Conservation (phyloP, 352 stramenopile species). For the Elongisporangium prolatum region DNA sequence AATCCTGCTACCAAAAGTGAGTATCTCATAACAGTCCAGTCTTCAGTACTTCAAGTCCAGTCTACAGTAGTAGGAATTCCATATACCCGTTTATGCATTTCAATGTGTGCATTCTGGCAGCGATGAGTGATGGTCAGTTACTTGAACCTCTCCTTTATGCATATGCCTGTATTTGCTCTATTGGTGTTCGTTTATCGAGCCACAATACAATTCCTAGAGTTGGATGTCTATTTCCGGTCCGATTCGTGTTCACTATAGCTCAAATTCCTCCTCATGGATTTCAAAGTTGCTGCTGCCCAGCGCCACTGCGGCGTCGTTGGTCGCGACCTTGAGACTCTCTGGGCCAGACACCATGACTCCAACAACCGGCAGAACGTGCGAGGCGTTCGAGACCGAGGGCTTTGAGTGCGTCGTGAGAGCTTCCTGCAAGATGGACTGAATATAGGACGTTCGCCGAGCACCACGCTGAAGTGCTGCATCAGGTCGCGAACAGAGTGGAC, state of each 20-base stretch:
- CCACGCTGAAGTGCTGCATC: conserved; percentile 22
- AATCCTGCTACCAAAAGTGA: not conserved
- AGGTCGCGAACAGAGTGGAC: conserved; percentile 38
- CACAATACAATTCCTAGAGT: too few species aligned
- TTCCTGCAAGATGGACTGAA: conserved; percentile 25
- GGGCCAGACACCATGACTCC: conserved; percentile 38
- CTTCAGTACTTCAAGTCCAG: too few species aligned
- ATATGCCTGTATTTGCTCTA: too few species aligned
- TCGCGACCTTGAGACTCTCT: conserved; percentile 23
- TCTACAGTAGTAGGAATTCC: not conserved
- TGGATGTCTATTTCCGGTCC: not conserved
- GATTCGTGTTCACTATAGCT: conserved; percentile 31
- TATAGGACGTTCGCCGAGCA: conserved; percentile 25
- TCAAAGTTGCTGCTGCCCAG: conserved; percentile 36
- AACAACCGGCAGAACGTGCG: conserved; percentile 19
- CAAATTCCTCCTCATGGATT: conserved; percentile 50
- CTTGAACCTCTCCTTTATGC: too few species aligned
- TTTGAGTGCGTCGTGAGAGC: conserved; percentile 19
- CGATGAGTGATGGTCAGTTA: too few species aligned
- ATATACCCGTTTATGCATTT: too few species aligned
- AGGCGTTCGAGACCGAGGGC: not conserved
- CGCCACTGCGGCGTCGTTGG: conserved; percentile 26
- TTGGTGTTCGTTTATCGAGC: too few species aligned
- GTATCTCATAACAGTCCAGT: too few species aligned
- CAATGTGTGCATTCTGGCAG: too few species aligned